A percentile compares a stretch with the other conserved stretches of the same genome.
These are phyloP conservation scores for Voacanga thouarsii DNA, from an alignment of 257 asterid species.

Conservation along the genomic window DNA sequence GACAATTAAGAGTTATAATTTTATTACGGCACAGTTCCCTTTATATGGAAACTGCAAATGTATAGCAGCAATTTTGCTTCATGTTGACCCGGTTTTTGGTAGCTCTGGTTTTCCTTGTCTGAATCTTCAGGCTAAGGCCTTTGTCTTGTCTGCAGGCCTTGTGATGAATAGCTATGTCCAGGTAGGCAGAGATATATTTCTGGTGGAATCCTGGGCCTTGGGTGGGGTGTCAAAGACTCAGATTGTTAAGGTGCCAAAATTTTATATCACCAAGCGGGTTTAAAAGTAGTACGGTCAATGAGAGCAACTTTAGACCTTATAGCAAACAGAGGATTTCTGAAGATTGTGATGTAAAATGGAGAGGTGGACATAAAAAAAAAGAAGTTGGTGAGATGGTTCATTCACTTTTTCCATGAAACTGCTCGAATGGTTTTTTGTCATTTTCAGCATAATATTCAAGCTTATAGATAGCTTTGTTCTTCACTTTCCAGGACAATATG, in stretches of 20 bases:
- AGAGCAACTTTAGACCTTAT: constrained; percentile 5
- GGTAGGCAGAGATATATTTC: not conserved
- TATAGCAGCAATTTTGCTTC: not conserved
- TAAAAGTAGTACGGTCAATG: not conserved
- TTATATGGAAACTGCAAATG: not conserved
- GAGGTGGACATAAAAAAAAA: not conserved
- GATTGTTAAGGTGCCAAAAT: not conserved
- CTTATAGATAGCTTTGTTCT: not conserved
- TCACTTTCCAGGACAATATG: not conserved
- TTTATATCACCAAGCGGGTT: not conserved
- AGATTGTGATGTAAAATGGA: not conserved
- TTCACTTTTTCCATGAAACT: not conserved
- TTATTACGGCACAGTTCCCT: not conserved
- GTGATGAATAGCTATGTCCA: not conserved
- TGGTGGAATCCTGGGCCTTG: not conserved
- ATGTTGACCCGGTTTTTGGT: not conserved
- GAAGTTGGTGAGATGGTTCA: not conserved
- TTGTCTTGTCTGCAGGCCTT: not conserved
- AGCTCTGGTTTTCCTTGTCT: not conserved
- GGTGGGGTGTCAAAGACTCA: not conserved
- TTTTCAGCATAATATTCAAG: not conserved
- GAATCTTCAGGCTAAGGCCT: not conserved
- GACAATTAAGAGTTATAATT: not conserved
- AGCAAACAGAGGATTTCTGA: not conserved
- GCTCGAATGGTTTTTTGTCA: not conserved